These are phyloP conservation scores for Didymella glomerata DNA, from an alignment of 2,329 filamentous ascomycete species.

Conservation along the genomic window DNA sequence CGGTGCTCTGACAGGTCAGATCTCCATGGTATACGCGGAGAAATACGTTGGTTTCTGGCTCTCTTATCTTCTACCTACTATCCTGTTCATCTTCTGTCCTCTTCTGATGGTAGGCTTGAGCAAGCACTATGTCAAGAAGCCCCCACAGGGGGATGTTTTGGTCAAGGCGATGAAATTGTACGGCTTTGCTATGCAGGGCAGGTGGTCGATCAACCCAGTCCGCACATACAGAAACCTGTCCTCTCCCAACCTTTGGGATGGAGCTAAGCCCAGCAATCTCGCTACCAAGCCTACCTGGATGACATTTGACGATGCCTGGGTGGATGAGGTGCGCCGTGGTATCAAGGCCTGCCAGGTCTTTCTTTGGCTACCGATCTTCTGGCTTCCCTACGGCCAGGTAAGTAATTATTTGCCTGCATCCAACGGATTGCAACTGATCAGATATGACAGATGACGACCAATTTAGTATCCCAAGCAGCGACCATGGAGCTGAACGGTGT, in stretches of 20 bases:
- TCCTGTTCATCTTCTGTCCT: constrained; percentile 68
- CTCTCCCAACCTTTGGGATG: constrained; percentile 47
- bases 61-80: constrained; percentile 71
- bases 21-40: constrained; percentile 76
- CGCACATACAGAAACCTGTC: constrained; percentile 59
- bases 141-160: constrained; percentile 75
- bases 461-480: constrained; percentile 62
- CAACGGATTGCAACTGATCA: not conserved
- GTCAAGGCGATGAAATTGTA: constrained; percentile 70
- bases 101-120: constrained; percentile 58
- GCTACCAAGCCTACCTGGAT: constrained; percentile 71
- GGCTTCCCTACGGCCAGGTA: constrained; percentile 66
- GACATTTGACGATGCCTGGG: constrained; percentile 82
- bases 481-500: constrained; percentile 66
- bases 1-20: constrained; percentile 68
- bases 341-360: constrained; percentile 46
- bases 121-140: constrained; percentile 53
- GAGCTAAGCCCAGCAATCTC: constrained; percentile 70
- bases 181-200: constrained; percentile 66
- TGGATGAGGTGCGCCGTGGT: constrained; percentile 59
- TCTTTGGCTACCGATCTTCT: constrained; percentile 59
- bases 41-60: constrained; percentile 79
- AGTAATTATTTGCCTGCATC: not conserved
- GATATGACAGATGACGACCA: constrained; percentile 64
- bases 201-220: constrained; percentile 67